phyloP scores from a whole-genome alignment of 768 basidiomycete genomes.

The Phanerochaete sordida region DNA sequence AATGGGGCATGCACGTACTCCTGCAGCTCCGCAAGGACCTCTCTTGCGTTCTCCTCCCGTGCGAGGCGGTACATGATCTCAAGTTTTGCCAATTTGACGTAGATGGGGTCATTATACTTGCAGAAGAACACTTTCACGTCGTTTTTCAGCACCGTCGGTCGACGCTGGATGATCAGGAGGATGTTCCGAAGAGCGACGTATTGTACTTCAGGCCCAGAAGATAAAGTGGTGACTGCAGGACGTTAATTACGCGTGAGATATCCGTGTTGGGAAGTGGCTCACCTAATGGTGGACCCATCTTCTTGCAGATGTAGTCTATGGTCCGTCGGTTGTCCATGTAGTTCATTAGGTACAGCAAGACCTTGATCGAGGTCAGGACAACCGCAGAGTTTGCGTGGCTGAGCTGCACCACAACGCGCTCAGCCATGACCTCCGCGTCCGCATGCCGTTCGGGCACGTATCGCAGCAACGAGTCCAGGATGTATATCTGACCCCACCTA shows the following conservation, averaged over 20 bases:
- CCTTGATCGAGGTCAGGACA: slow-evolving; percentile 98
- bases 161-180: slow-evolving; percentile 92
- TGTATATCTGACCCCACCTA: slow-evolving; percentile 99
- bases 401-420: slow-evolving; percentile 88
- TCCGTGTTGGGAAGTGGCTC: too few species aligned
- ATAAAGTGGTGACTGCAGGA: slow-evolving; percentile 79
- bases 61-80: slow-evolving; percentile 99
- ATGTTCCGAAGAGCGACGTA: slow-evolving; percentile 97
- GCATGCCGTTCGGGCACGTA: slow-evolving; percentile 86
- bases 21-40: slow-evolving; percentile 91
- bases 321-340: slow-evolving; percentile 91
- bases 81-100: slow-evolving; percentile 95
- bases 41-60: slow-evolving; percentile 87
- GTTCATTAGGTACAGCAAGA: slow-evolving; percentile 95
- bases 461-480: slow-evolving; percentile 88
- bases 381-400: slow-evolving; percentile 99
- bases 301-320: slow-evolving; percentile 89
- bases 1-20: slow-evolving; percentile 53
- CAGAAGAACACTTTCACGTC: slow-evolving; percentile 99
- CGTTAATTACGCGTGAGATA: slow-evolving; percentile 4
- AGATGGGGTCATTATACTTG: slow-evolving; percentile 99
- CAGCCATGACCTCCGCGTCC: slow-evolving; percentile 94
- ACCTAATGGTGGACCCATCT: slow-evolving; percentile 99
- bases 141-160: slow-evolving; percentile 89
- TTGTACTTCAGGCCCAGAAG: slow-evolving; percentile 97